Conservation (phyloP, 768 basidiomycete species). For the Rhizopogon vinicolor region DNA sequence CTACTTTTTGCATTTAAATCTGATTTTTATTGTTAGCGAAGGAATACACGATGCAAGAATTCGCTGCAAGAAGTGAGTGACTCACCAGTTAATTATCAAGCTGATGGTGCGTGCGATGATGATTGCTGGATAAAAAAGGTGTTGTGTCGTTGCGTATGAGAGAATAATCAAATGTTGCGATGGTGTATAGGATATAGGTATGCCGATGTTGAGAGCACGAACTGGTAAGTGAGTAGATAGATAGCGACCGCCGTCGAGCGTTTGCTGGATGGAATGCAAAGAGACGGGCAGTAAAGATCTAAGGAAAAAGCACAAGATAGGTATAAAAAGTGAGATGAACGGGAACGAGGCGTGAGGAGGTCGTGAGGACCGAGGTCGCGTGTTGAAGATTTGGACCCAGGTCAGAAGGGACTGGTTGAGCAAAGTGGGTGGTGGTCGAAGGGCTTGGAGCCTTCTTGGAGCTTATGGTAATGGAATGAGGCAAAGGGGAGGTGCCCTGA, state of each 20-base stretch:
- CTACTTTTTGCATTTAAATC: constrained; percentile 70
- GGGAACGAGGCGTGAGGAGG: constrained; percentile 43
- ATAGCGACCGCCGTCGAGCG: constrained; percentile 32
- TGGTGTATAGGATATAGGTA: constrained; percentile 32
- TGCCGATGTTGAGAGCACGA: constrained; percentile 28
- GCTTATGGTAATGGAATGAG: constrained; percentile 43
- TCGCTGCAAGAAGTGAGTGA: constrained; percentile 5
- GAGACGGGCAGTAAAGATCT: constrained; percentile 37
- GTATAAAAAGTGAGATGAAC: constrained; percentile 47
- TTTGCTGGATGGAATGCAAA: constrained; percentile 28
- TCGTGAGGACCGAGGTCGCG: constrained; percentile 49
- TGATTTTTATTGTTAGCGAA: constrained; percentile 22
- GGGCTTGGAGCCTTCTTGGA: constrained; percentile 30
- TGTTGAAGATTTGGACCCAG: constrained; percentile 30
- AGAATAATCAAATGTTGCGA: constrained; percentile 45
- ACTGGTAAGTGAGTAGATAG: constrained; percentile 33
- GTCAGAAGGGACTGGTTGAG: constrained; percentile 20
- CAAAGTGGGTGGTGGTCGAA: constrained; percentile 30
- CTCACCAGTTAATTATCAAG: constrained; percentile 44
- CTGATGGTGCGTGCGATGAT: constrained; percentile 34
- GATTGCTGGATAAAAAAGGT: constrained; percentile 44
- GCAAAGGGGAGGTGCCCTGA: constrained; percentile 50
- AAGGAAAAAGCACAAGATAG: constrained; percentile 39
- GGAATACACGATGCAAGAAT: constrained; percentile 10
- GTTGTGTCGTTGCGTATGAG: constrained; percentile 34